Conservation (phyloP, 2,329 filamentous ascomycete genomes). For the Blastomyces percursus region DNA sequence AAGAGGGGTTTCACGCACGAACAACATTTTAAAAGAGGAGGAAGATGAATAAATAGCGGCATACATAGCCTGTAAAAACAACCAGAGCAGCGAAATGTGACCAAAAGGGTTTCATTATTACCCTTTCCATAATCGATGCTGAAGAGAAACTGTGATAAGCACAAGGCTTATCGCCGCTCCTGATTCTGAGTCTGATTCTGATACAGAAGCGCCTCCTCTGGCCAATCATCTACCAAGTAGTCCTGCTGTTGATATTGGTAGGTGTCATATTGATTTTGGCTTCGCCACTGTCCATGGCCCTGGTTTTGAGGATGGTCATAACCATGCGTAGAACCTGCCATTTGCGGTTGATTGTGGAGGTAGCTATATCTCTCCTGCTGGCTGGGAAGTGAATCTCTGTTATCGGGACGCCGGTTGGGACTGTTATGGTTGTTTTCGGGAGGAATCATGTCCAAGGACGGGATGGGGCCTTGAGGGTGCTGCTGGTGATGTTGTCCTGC, state of each 20-base stretch:
- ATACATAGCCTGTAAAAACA: background rate
- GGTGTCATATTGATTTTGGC: constrained; percentile 1
- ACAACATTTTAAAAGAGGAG: background rate
- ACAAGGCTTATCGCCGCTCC: background rate
- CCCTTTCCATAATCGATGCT: background rate
- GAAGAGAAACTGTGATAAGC: background rate
- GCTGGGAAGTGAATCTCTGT: constrained; percentile 23
- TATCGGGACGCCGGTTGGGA: constrained; percentile 12
- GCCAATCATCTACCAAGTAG: constrained; percentile 28
- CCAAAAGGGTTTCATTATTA: background rate
- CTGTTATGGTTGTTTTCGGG: background rate
- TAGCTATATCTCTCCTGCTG: constrained; percentile 22
- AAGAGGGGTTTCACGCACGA: background rate
- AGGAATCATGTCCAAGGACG: constrained; percentile 8
- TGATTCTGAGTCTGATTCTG: constrained; percentile 15
- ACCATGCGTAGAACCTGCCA: background rate
- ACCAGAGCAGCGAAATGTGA: background rate
- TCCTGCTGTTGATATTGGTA: constrained; percentile 13
- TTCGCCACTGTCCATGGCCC: background rate
- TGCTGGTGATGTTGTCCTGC: background rate
- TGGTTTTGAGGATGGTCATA: background rate
- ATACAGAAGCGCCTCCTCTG: constrained; percentile 33
- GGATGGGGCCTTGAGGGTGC: constrained; percentile 3
- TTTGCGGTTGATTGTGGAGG: background rate
- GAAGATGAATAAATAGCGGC: background rate